These are phyloP conservation scores for Xylaria multiplex DNA, from an alignment of 2,329 filamentous ascomycete species.

Conservation along the genomic window DNA sequence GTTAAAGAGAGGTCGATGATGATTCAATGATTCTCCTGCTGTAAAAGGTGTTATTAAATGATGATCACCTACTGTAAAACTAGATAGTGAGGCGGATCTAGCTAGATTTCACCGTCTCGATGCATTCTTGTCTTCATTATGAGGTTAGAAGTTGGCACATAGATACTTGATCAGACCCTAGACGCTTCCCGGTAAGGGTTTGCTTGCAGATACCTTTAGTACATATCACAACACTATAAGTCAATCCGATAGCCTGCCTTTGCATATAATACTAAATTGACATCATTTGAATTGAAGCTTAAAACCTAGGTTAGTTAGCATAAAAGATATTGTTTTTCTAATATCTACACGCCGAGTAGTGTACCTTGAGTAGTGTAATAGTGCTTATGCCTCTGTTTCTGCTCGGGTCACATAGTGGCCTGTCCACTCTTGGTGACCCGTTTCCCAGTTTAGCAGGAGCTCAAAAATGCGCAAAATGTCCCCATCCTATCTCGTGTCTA, in stretches of 20 bases:
- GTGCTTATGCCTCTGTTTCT: neutral
- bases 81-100: no score
- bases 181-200: neutral
- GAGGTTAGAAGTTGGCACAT: no score
- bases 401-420: neutral
- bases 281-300: neutral
- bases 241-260: neutral
- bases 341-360: no score
- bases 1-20: constrained; percentile 2
- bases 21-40: no score
- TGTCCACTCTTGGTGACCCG: neutral
- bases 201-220: neutral
- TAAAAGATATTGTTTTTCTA: no score
- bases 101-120: no score
- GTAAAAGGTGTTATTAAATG: no score
- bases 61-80: no score
- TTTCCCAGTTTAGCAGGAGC: constrained; percentile 17
- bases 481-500: constrained; percentile 25
- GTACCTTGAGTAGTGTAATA: neutral
- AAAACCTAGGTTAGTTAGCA: neutral
- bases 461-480: constrained; percentile 1
- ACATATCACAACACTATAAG: neutral
- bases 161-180: neutral
- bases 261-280: neutral
- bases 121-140: no score